Evolutionary conservation across 2,329 filamentous ascomycete species (phyloP).

Genomic region (Aspergillus phoenicis): DNA sequence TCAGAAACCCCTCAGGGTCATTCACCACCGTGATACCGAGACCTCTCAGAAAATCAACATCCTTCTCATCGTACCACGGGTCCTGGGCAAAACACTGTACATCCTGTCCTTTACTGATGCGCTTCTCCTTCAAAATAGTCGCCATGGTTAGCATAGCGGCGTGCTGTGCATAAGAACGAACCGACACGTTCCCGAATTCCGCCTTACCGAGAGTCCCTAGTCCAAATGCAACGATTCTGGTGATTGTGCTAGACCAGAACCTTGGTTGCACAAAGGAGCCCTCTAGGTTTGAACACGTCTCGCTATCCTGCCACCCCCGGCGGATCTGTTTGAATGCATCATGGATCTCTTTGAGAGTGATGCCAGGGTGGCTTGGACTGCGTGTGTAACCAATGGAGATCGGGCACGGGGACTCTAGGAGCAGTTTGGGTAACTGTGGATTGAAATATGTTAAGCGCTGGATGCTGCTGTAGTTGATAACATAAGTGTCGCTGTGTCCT

Average conservation of each 20-base stretch:
- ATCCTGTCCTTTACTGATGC: not conserved
- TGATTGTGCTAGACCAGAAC: constrained; percentile 11
- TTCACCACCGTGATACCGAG: constrained; percentile 28
- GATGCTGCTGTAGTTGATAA: constrained; percentile 25
- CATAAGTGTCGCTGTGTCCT: not conserved
- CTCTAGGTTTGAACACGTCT: constrained; percentile 20
- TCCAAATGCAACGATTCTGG: constrained; percentile 30
- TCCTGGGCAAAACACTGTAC: constrained; percentile 33
- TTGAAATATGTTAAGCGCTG: constrained; percentile 20
- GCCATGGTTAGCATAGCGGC: constrained; percentile 28
- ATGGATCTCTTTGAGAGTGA: constrained; percentile 10
- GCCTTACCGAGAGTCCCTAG: constrained; percentile 23
- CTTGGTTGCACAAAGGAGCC: constrained; percentile 14
- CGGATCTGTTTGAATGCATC: constrained; percentile 14
- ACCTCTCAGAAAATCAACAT: constrained; percentile 20
- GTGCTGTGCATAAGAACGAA: constrained; percentile 26
- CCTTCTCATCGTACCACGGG: constrained; percentile 28
- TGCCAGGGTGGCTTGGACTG: not conserved
- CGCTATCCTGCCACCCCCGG: constrained; percentile 24
- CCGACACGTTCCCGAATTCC: constrained; percentile 7
- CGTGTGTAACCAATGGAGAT: constrained; percentile 23
- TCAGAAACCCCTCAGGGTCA: constrained; percentile 40
- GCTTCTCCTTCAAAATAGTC: constrained; percentile 16
- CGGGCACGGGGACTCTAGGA: constrained; percentile 15
- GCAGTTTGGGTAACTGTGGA: constrained; percentile 15